Percentiles rank a stretch among this genome's conserved stretches.
phyloP scores from a whole-genome alignment of 2,329 filamentous ascomycete species.

The Gaeumannomyces tritici region DNA sequence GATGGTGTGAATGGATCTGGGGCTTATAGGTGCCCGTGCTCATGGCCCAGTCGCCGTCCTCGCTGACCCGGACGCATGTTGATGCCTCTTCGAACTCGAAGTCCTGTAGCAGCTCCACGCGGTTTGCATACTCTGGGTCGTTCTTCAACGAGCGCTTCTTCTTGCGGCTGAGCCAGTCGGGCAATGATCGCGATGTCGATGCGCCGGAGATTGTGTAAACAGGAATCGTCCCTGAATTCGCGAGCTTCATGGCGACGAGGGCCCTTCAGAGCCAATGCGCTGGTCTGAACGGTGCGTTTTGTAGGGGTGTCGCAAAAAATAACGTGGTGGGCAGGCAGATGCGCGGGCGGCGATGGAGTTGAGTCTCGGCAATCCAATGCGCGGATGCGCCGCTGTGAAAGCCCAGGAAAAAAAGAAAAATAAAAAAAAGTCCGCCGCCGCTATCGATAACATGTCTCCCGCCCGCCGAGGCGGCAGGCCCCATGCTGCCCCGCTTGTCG shows the following conservation, averaged over 20 bases:
- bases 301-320: neutral
- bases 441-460: constrained; percentile 2
- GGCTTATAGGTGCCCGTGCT: constrained; percentile 66
- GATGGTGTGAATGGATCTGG: constrained; percentile 91
- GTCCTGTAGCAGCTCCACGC: constrained; percentile 90
- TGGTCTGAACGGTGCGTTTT: neutral
- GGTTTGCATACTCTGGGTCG: constrained; percentile 85
- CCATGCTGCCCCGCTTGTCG: too few relatives aligned
- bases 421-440: neutral
- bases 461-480: too few relatives aligned
- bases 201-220: constrained; percentile 86
- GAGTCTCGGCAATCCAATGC: neutral
- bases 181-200: constrained; percentile 75
- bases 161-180: constrained; percentile 88
- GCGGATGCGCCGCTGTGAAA: too few relatives aligned
- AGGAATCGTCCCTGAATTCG: constrained; percentile 12
- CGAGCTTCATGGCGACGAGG: constrained; percentile 11
- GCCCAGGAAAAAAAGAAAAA: too few relatives aligned
- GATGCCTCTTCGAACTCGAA: constrained; percentile 87
- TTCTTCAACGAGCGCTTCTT: constrained; percentile 87
- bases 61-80: constrained; percentile 78
- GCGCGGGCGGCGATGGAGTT: neutral
- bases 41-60: constrained; percentile 97
- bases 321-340: neutral
- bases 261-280: neutral